Conservation (phyloP, 129 eudicot species). For the Pseudognaphalium luteoalbum region DNA sequence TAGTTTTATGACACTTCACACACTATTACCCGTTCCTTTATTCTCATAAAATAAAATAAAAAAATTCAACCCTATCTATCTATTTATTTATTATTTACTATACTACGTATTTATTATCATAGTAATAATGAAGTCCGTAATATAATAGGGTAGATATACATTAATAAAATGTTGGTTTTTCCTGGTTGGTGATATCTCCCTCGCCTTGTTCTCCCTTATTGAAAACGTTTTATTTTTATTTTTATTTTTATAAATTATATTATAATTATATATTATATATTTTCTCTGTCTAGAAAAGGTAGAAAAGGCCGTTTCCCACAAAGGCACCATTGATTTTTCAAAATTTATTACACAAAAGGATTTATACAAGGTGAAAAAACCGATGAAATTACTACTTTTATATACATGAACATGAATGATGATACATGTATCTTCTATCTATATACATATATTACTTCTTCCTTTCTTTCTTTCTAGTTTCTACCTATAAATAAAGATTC, state of each 20-base stretch:
- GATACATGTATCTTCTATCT: neutral
- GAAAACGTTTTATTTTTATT: neutral
- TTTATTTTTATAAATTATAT: neutral
- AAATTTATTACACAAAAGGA: constrained; percentile 19
- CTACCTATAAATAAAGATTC: neutral
- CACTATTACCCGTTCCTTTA: no score
- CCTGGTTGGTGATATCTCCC: constrained; percentile 18
- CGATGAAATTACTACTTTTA: neutral
- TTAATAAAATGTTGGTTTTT: neutral
- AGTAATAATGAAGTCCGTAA: no score
- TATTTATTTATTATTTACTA: no score
- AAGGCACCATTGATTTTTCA: constrained; percentile 31
- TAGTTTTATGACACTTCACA: no score
- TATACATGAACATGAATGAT: neutral
- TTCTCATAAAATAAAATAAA: no score
- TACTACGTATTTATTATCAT: no score
- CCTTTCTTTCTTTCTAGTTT: neutral
- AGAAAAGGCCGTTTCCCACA: constrained; percentile 30
- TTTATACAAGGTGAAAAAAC: constrained; percentile 12
- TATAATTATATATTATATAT: no score
- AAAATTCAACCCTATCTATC: no score
- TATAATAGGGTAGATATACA: no score
- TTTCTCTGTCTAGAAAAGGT: constrained; percentile 5
- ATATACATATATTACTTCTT: neutral
- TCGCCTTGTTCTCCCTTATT: neutral